These are phyloP conservation scores for Capsicum rhomboideum DNA, from an alignment of 257 asterid species.

Conservation along the genomic window DNA sequence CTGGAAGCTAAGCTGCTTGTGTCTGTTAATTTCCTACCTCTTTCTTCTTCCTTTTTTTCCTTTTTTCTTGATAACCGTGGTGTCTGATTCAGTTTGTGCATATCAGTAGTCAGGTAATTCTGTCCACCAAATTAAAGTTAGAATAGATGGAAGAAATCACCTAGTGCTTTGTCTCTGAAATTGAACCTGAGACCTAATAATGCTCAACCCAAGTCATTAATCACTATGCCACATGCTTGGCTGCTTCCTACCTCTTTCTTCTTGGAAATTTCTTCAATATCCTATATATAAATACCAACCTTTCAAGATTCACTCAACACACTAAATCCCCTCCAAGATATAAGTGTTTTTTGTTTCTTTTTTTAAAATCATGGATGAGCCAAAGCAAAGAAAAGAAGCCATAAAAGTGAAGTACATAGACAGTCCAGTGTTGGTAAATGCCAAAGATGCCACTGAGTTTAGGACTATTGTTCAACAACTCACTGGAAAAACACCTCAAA, in stretches of 20 bases:
- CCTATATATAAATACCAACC: background rate
- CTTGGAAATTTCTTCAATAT: background rate
- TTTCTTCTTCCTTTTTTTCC: too few species aligned
- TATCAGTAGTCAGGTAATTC: too few species aligned
- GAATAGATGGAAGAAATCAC: too few species aligned
- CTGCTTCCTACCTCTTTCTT: background rate
- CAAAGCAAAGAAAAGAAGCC: slow-evolving; percentile 6
- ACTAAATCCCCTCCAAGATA: background rate
- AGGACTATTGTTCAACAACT: slow-evolving; percentile 28
- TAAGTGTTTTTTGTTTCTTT: background rate
- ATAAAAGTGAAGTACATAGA: slow-evolving; percentile 24
- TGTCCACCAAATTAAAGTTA: too few species aligned
- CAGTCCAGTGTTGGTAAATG: slow-evolving; percentile 20
- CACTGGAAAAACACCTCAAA: slow-evolving; percentile 16
- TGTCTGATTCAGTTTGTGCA: too few species aligned
- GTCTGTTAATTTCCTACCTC: background rate
- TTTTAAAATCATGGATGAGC: background rate
- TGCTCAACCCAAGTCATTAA: too few species aligned
- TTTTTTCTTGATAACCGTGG: too few species aligned
- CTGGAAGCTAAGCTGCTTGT: background rate
- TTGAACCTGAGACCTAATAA: too few species aligned
- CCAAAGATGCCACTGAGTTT: slow-evolving; percentile 21
- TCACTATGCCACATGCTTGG: too few species aligned
- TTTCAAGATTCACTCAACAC: background rate
- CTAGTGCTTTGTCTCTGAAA: too few species aligned